phyloP scores from a whole-genome alignment of 257 asterid genomes.

The Euphrasia confusa region DNA sequence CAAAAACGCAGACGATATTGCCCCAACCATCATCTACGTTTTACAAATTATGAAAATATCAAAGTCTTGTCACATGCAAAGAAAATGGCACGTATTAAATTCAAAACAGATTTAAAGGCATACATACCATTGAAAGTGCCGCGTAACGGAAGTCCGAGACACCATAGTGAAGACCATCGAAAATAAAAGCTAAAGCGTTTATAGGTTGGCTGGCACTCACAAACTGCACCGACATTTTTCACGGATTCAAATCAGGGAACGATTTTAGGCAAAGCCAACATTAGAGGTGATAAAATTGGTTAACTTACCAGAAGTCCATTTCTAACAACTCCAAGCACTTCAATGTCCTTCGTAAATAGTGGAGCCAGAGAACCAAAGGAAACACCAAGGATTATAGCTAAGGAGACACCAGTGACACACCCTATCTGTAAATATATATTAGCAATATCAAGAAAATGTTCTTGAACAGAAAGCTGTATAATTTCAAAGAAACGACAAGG shows the following conservation, averaged over 20 bases:
- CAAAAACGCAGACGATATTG: conserved; percentile 65
- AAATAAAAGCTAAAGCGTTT: conserved; percentile 74
- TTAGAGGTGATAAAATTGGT: neutral
- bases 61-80: neutral
- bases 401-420: conserved; percentile 49
- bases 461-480: conserved; percentile 11
- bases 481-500: conserved; percentile 15
- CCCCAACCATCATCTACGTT: conserved; percentile 76
- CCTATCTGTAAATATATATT: conserved; percentile 52
- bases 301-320: conserved; percentile 63
- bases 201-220: conserved; percentile 87
- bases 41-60: conserved; percentile 19
- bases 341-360: conserved; percentile 57
- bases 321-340: conserved; percentile 58
- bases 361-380: conserved; percentile 67
- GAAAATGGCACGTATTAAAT: conserved; percentile 8
- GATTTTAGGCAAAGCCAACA: neutral
- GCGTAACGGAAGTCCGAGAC: conserved; percentile 84
- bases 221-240: conserved; percentile 51
- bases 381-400: conserved; percentile 59
- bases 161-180: conserved; percentile 87
- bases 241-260: conserved; percentile 19
- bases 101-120: conserved; percentile 6
- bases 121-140: conserved; percentile 87
- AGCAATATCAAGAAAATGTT: conserved; percentile 12